Evolutionary conservation across 305 asterid genomes (phyloP), one percentile per base, ranked within the genome.

Genomic region (Fraxinus greggii): DNA sequence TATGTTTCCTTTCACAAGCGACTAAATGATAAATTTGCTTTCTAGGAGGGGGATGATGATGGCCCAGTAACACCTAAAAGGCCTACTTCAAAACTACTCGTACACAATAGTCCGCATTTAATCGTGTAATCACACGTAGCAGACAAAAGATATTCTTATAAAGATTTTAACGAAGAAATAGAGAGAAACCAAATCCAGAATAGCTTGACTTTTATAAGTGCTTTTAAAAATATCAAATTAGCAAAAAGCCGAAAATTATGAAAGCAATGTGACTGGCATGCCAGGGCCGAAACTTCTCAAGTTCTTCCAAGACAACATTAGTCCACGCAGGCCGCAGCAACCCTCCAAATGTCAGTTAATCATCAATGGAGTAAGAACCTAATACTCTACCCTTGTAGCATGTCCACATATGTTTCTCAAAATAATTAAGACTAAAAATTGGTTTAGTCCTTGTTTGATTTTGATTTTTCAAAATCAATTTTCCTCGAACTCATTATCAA

Each of bases 261-360:
- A 54, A 54, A 54, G 65, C 23, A 54, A 54, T n/a, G 65, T 54
- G 24, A 19, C 65, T 54, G 65, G 65, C 24, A 19, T 19, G 24
- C 65, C 7, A 54, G 65, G 65, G 24, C 63, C 5, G 65, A 6
- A 24, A 51, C 72, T 77, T 24, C 65, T 19, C 24, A n/a, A 4
- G 65, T 63, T 78, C 26, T 24, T 13, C 29, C 65, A 10, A 35
- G 28, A 31, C 38, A 23, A 5, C 36, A 5, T 33, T 33, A 38
- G 65, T 33, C 63, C 76, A 35, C 12, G 3, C 31, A 42, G 54
- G 17, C 17, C 0, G 1, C 54, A 42, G 56, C 56, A 13, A 45
- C 56, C 69, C 76, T 65, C 32, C 15, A 36, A 33, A 35, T 59
- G 74, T 32, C 21, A 32, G 81, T 61, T 77, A 73, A 77, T 54